Evolutionary conservation across 805 yeast species (phyloP).

Genomic region (Yarrowia deformans): DNA sequence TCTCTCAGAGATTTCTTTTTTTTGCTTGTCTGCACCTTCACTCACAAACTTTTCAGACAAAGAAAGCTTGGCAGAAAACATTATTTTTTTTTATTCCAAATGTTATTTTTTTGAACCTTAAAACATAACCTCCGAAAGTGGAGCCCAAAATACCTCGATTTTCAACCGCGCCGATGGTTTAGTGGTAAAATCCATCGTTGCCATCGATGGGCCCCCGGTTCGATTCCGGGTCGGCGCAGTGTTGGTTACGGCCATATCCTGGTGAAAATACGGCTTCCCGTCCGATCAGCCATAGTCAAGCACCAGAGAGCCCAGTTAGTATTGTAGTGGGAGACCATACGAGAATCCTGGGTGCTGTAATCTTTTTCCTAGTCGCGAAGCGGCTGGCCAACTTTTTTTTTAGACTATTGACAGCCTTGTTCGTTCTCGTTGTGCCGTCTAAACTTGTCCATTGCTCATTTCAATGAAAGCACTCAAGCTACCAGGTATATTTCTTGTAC

Average conservation of each 20-base stretch:
- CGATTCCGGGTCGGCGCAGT: conserved; percentile 21
- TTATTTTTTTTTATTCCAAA: too few relatives aligned
- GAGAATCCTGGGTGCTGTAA: conserved; percentile 21
- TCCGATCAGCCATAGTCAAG: conserved; percentile 19
- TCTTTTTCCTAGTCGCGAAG: too few relatives aligned
- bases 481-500: too few relatives aligned
- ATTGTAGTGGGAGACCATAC: conserved; percentile 18
- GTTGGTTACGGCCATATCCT: conserved; percentile 12
- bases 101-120: too few relatives aligned
- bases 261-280: conserved; percentile 20
- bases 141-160: background rate
- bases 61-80: background rate
- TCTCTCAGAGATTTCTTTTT: too few relatives aligned
- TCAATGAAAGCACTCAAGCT: too few relatives aligned
- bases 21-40: background rate
- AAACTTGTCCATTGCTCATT: too few relatives aligned
- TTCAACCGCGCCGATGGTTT: conserved; percentile 7
- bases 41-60: background rate
- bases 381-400: too few relatives aligned
- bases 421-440: too few relatives aligned
- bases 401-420: too few relatives aligned
- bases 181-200: conserved; percentile 23
- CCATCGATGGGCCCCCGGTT: conserved; percentile 25
- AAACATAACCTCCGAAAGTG: background rate
- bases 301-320: conserved; percentile 15